Evolutionary conservation across 2,329 filamentous ascomycete genomes (phyloP).

Genomic region (Gnomoniopsis smithogilvyi): DNA sequence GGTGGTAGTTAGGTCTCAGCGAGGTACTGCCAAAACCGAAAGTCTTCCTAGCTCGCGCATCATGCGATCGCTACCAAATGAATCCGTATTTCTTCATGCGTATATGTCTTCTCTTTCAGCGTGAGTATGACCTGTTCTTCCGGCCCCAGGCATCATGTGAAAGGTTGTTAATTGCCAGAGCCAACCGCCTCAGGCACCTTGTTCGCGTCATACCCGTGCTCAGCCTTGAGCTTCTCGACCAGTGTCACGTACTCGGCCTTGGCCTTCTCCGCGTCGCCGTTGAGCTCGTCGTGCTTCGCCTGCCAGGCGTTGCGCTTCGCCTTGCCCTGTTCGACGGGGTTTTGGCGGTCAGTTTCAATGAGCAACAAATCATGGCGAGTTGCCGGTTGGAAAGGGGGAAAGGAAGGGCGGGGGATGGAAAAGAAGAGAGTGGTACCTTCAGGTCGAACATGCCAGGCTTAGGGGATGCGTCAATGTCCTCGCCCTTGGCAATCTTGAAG

Average conservation of each 20-base stretch:
- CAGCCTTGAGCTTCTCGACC: constrained; percentile 68
- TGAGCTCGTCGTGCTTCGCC: constrained; percentile 56
- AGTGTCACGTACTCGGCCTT: constrained; percentile 74
- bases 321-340: constrained; percentile 57
- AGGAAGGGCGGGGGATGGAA: background rate
- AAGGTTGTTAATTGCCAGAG: constrained; percentile 18
- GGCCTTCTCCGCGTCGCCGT: constrained; percentile 49
- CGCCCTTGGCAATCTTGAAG: constrained; percentile 56
- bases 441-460: constrained; percentile 68
- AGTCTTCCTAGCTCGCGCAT: background rate
- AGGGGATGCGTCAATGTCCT: constrained; percentile 54
- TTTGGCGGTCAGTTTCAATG: background rate
- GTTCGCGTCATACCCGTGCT: constrained; percentile 64
- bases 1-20: too few relatives aligned
- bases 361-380: constrained; percentile 1
- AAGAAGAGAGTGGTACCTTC: constrained; percentile 45
- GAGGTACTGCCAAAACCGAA: background rate
- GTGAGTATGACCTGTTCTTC: background rate
- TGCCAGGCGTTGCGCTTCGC: constrained; percentile 79
- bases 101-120: background rate
- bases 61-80: background rate
- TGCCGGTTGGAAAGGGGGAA: background rate
- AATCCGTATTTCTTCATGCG: background rate
- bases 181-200: constrained; percentile 59
- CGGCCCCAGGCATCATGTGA: background rate